phyloP scores from a whole-genome alignment of 805 yeast species.

The Tetrapisispora fleetii region DNA sequence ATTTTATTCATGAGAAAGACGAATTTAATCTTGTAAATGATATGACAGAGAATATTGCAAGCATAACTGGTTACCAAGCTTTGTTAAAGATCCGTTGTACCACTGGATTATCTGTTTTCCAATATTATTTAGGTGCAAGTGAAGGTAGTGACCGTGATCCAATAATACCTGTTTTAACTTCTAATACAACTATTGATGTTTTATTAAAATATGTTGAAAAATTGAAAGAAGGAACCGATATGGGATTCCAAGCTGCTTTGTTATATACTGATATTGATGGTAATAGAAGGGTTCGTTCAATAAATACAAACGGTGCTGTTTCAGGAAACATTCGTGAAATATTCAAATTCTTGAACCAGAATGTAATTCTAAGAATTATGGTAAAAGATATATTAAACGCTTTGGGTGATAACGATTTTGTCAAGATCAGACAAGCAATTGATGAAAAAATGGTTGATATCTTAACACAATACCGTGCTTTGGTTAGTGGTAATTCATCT shows the following conservation, averaged over 20 bases:
- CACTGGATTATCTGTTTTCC: conserved; percentile 72
- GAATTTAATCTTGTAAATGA: conserved; percentile 57
- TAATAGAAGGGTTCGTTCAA: conserved; percentile 66
- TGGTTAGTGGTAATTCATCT: conserved; percentile 32
- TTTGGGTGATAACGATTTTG: conserved; percentile 34
- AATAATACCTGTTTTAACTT: conserved; percentile 47
- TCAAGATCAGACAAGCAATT: conserved; percentile 42
- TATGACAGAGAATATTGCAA: conserved; percentile 38
- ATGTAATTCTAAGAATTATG: conserved; percentile 43
- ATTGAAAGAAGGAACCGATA: conserved; percentile 53
- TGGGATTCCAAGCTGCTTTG: conserved; percentile 83
- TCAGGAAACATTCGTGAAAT: conserved; percentile 62
- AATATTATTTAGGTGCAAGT: conserved; percentile 55
- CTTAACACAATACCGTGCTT: conserved; percentile 44
- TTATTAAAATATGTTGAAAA: conserved; percentile 68
- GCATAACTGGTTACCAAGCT: conserved; percentile 61
- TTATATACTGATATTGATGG: conserved; percentile 73
- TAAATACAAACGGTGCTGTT: conserved; percentile 69
- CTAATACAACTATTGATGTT: conserved; percentile 57
- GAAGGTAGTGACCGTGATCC: conserved; percentile 45
- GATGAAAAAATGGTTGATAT: conserved; percentile 43
- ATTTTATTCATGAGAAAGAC: conserved; percentile 59
- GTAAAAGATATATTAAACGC: conserved; percentile 36
- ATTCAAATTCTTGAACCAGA: conserved; percentile 71
- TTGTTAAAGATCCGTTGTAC: conserved; percentile 79